A percentile compares a stretch with the other conserved stretches of the same genome.
phyloP scores from a whole-genome alignment of 805 yeast genomes.

The Candida maesae region DNA sequence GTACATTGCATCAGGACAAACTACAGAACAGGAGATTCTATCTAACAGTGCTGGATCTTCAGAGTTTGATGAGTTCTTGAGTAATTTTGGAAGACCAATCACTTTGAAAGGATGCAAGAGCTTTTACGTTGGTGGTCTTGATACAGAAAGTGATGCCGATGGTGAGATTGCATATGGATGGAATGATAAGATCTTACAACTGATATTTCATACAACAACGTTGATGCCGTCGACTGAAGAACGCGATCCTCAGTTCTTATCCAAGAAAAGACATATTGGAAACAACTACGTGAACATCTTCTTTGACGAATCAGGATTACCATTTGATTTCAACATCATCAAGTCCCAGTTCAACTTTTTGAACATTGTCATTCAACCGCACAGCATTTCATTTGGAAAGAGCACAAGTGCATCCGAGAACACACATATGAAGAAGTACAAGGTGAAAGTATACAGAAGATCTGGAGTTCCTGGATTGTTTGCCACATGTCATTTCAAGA shows the following conservation, averaged over 20 bases:
- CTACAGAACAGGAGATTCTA: slow-evolving; percentile 58
- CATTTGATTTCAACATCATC: slow-evolving; percentile 67
- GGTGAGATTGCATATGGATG: slow-evolving; percentile 75
- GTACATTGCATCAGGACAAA: slow-evolving; percentile 69
- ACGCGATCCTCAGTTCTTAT: slow-evolving; percentile 32
- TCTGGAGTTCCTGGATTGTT: slow-evolving; percentile 73
- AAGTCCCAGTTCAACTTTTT: slow-evolving; percentile 80
- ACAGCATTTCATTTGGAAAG: slow-evolving; percentile 29
- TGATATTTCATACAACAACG: slow-evolving; percentile 76
- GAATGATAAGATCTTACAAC: slow-evolving; percentile 66
- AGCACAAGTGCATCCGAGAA: slow-evolving; percentile 7
- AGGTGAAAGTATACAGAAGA: slow-evolving; percentile 60
- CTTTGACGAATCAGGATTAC: slow-evolving; percentile 69
- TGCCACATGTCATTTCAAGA: slow-evolving; percentile 71
- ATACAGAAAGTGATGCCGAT: slow-evolving; percentile 62
- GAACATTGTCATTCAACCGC: slow-evolving; percentile 74
- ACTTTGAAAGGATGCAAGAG: slow-evolving; percentile 49
- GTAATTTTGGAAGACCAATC: slow-evolving; percentile 57
- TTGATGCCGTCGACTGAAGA: slow-evolving; percentile 66
- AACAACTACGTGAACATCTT: slow-evolving; percentile 78
- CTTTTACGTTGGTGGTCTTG: slow-evolving; percentile 76
- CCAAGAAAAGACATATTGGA: slow-evolving; percentile 83
- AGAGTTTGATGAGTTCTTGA: slow-evolving; percentile 56
- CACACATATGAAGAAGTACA: slow-evolving; percentile 39
- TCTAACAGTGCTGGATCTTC: slow-evolving; percentile 61